These are phyloP conservation scores for Sherardia arvensis DNA, from an alignment of 257 asterid species.

Conservation along the genomic window DNA sequence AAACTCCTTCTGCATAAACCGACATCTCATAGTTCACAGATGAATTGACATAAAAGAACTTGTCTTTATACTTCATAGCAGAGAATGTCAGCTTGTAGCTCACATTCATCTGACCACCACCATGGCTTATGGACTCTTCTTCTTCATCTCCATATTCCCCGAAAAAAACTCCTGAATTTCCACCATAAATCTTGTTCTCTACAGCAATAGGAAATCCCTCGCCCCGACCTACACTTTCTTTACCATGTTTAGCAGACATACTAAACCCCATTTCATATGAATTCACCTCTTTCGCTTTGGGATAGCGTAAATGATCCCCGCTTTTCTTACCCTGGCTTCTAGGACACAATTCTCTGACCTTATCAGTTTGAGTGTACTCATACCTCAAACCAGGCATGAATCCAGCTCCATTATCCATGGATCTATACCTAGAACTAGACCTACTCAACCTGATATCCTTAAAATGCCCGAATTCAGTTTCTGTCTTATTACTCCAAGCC, in stretches of 20 bases:
- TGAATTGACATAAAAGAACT: conserved; percentile 10
- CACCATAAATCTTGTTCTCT: conserved; percentile 21
- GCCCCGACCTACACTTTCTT: conserved; percentile 34
- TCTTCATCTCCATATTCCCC: conserved; percentile 5
- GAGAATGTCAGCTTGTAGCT: conserved; percentile 37
- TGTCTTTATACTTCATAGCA: neutral
- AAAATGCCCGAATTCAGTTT: conserved; percentile 32
- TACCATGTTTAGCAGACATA: conserved; percentile 20
- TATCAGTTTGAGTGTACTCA: conserved; percentile 37
- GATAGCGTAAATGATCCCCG: conserved; percentile 20
- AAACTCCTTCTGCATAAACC: conserved; percentile 55
- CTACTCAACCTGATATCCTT: conserved; percentile 19
- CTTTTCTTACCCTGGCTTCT: conserved; percentile 14
- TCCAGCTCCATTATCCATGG: neutral
- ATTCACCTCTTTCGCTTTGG: conserved; percentile 18
- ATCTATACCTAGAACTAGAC: neutral
- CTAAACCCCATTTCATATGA: conserved; percentile 49
- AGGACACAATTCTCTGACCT: conserved; percentile 24
- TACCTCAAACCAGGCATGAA: conserved; percentile 28
- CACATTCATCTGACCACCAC: conserved; percentile 21
- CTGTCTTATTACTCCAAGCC: conserved; percentile 42
- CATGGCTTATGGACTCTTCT: neutral
- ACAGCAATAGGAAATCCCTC: conserved; percentile 32
- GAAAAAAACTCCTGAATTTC: neutral
- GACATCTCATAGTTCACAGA: conserved; percentile 13